Conservation (phyloP, 306 rosid genomes). For the Castanea mollissima region DNA sequence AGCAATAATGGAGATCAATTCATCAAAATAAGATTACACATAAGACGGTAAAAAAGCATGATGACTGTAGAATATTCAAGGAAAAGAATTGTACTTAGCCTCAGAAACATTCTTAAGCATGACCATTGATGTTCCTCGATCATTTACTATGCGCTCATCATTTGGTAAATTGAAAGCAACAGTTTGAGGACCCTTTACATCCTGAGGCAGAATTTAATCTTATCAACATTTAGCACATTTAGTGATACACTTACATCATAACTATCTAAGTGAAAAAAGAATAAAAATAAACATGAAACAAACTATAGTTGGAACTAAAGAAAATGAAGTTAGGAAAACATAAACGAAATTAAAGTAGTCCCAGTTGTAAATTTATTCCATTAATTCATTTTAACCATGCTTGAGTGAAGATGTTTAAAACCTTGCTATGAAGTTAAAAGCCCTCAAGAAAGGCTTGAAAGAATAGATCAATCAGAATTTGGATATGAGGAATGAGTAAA, state of each 20-base stretch:
- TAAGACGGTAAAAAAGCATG: not conserved
- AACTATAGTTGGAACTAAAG: not conserved
- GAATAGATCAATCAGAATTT: too few species aligned
- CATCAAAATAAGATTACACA: not conserved
- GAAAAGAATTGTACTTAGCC: conserved; percentile 67
- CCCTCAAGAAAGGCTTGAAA: too few species aligned
- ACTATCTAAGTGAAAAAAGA: not conserved
- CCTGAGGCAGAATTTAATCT: conserved; percentile 48
- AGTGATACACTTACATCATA: not conserved
- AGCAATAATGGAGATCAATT: conserved; percentile 16
- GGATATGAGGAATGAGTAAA: too few species aligned
- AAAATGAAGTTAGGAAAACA: too few species aligned
- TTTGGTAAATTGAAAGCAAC: conserved; percentile 96
- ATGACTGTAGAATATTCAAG: conserved; percentile 20
- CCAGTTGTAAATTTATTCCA: too few species aligned
- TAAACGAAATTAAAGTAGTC: too few species aligned
- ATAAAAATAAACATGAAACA: not conserved
- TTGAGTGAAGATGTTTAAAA: too few species aligned
- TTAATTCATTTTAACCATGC: too few species aligned
- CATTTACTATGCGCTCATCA: conserved; percentile 86
- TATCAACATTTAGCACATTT: conserved; percentile 14
- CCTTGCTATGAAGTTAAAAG: too few species aligned
- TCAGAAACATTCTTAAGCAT: conserved; percentile 96
- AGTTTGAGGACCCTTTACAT: conserved; percentile 95
- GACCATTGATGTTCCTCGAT: conserved; percentile 92